Evolutionary conservation across 1,139 yeast species (phyloP).

Genomic region (Arxiozyma slooffiae): DNA sequence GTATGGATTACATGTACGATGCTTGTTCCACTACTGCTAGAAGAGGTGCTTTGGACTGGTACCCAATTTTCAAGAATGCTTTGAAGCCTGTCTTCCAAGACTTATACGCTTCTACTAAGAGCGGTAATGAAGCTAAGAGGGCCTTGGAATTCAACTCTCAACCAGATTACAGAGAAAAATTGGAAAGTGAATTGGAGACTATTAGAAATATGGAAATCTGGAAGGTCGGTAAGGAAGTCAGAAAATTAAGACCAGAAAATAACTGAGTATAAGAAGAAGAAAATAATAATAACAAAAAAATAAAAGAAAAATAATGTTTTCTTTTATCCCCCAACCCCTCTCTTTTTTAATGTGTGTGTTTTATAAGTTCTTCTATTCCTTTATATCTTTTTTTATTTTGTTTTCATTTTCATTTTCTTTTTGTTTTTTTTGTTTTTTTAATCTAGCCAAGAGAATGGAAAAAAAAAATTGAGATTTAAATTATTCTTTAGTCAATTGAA

Average conservation of each 20-base stretch:
- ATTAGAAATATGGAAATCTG: conserved; percentile 98
- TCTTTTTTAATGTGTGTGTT: no score
- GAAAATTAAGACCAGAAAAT: conserved; percentile 99
- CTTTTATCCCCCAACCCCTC: neutral
- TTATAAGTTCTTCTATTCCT: neutral
- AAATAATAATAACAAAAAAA: neutral
- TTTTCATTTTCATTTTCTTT: neutral
- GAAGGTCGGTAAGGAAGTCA: conserved; percentile 98
- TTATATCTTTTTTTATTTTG: neutral
- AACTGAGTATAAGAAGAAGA: conserved; percentile 39
- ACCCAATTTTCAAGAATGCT: conserved; percentile 97
- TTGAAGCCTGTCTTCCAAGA: conserved; percentile 97
- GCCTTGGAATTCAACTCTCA: conserved; percentile 97
- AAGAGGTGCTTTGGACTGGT: conserved; percentile 99
- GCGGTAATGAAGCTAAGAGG: conserved; percentile 96
- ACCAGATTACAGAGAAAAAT: conserved; percentile 93
- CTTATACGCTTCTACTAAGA: conserved; percentile 87
- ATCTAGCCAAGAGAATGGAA: no score
- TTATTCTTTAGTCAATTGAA: conserved; percentile 18
- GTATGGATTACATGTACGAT: conserved; percentile 99
- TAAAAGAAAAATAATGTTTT: no score
- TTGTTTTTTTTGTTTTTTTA: no score
- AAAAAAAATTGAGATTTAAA: neutral
- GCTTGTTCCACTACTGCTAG: conserved; percentile 99
- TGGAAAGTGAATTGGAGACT: conserved; percentile 83